Percentiles rank a stretch among this genome's conserved stretches.
Evolutionary conservation across 495 filamentous ascomycete genomes (phyloP).

Genomic region (Penicillium samsonianum): DNA sequence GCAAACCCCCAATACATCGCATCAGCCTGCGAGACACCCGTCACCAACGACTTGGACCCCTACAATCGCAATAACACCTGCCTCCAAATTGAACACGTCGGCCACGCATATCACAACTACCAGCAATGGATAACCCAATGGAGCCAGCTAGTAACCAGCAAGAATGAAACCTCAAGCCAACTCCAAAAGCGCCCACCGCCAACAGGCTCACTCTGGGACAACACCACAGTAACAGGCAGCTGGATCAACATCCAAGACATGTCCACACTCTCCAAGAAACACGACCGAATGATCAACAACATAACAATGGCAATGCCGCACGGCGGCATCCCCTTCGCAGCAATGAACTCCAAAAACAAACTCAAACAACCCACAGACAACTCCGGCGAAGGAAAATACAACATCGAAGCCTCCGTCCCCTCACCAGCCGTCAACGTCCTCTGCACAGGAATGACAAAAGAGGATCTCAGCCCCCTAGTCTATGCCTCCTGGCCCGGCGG

Average conservation of each 20-base stretch:
- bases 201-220: constrained; percentile 60
- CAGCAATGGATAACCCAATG: constrained; percentile 50
- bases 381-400: constrained; percentile 65
- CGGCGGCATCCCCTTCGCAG: constrained; percentile 62
- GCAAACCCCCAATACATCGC: constrained; percentile 57
- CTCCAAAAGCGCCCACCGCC: constrained; percentile 50
- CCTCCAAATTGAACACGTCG: constrained; percentile 63
- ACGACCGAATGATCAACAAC: constrained; percentile 63
- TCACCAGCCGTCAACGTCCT: constrained; percentile 68
- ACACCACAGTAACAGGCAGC: constrained; percentile 60
- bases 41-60: constrained; percentile 41
- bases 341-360: constrained; percentile 55
- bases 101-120: constrained; percentile 59
- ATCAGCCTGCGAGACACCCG: constrained; percentile 59
- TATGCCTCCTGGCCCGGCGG: constrained; percentile 57
- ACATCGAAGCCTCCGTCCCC: constrained; percentile 62
- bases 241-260: constrained; percentile 61
- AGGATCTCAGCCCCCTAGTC: constrained; percentile 62
- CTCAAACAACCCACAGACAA: constrained; percentile 68
- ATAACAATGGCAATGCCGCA: constrained; percentile 76
- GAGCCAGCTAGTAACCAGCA: constrained; percentile 39
- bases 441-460: constrained; percentile 60
- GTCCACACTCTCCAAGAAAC: constrained; percentile 41
- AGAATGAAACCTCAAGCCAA: constrained; percentile 38
- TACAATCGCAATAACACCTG: constrained; percentile 51